Evolutionary conservation across 2,329 filamentous ascomycete genomes (phyloP).

Genomic region (Huntiella abstrusa): DNA sequence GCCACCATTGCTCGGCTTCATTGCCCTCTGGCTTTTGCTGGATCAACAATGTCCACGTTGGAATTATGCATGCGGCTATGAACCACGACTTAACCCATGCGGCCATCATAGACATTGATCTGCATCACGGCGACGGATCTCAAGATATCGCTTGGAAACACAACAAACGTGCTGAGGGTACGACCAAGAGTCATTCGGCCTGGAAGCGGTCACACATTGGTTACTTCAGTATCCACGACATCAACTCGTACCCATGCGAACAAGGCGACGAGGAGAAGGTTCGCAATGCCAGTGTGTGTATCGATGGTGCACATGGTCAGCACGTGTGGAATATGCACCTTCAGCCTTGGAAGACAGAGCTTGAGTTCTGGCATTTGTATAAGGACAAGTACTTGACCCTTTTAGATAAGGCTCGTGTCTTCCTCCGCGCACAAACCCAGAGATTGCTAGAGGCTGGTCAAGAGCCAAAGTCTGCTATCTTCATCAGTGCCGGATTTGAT

Average conservation of each 20-base stretch:
- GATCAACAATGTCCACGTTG: slow-evolving; percentile 96
- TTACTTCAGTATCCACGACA: slow-evolving; percentile 93
- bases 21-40: slow-evolving; percentile 94
- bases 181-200: slow-evolving; percentile 47
- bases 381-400: slow-evolving; percentile 57
- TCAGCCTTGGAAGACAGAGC: slow-evolving; percentile 62
- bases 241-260: slow-evolving; percentile 96
- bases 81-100: slow-evolving; percentile 79
- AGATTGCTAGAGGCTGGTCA: slow-evolving; percentile 40
- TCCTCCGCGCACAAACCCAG: slow-evolving; percentile 54
- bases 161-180: slow-evolving; percentile 62
- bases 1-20: slow-evolving; percentile 82
- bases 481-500: slow-evolving; percentile 90
- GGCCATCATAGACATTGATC: slow-evolving; percentile 79
- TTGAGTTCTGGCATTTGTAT: slow-evolving; percentile 83
- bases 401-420: slow-evolving; percentile 62
- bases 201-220: slow-evolving; percentile 79
- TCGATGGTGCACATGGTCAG: slow-evolving; percentile 87
- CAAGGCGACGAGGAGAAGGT: slow-evolving; percentile 85
- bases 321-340: slow-evolving; percentile 93
- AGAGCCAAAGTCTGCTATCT: slow-evolving; percentile 66
- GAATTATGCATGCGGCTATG: slow-evolving; percentile 76
- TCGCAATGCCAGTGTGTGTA: slow-evolving; percentile 79
- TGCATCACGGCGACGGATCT: slow-evolving; percentile 90
- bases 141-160: slow-evolving; percentile 86